Conservation (phyloP, 2,329 filamentous ascomycete genomes). For the Trichoderma semiorbis region DNA sequence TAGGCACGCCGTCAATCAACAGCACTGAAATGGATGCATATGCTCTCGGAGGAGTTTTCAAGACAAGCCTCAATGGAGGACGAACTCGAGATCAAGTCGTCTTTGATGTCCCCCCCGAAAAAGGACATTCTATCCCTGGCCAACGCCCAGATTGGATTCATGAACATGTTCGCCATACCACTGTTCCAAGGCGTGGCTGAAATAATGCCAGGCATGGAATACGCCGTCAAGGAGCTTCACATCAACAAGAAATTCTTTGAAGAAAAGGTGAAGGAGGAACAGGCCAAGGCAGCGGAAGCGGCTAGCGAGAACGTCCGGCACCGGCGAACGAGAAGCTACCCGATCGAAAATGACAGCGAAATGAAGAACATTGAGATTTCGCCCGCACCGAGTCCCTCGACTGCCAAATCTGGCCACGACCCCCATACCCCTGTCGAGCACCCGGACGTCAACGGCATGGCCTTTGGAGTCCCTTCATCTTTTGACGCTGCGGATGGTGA, state of each 20-base stretch:
- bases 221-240: slow-evolving; percentile 78
- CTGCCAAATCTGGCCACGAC: slow-evolving; percentile 12
- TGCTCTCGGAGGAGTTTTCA: slow-evolving; percentile 93
- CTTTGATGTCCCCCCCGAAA: slow-evolving; percentile 78
- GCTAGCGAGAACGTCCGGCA: slow-evolving; percentile 37
- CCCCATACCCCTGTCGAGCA: slow-evolving; percentile 31
- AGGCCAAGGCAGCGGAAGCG: slow-evolving; percentile 40
- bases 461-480: slow-evolving; percentile 41
- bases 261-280: slow-evolving; percentile 61
- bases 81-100: slow-evolving; percentile 82
- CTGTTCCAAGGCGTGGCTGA: slow-evolving; percentile 86
- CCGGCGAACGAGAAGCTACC: slow-evolving; percentile 39
- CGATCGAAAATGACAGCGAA: slow-evolving; percentile 26
- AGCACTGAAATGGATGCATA: slow-evolving; percentile 84
- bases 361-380: slow-evolving; percentile 26
- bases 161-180: slow-evolving; percentile 91
- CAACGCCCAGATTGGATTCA: slow-evolving; percentile 89
- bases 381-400: slow-evolving; percentile 19
- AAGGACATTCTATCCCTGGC: slow-evolving; percentile 80
- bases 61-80: slow-evolving; percentile 89
- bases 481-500: slow-evolving; percentile 50
- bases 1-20: slow-evolving; percentile 80
- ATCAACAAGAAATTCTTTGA: slow-evolving; percentile 75
- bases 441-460: slow-evolving; percentile 43
- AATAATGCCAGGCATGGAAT: slow-evolving; percentile 78